Conservation (phyloP, 2,329 filamentous ascomycete genomes). For the Orbilia oligospora region DNA sequence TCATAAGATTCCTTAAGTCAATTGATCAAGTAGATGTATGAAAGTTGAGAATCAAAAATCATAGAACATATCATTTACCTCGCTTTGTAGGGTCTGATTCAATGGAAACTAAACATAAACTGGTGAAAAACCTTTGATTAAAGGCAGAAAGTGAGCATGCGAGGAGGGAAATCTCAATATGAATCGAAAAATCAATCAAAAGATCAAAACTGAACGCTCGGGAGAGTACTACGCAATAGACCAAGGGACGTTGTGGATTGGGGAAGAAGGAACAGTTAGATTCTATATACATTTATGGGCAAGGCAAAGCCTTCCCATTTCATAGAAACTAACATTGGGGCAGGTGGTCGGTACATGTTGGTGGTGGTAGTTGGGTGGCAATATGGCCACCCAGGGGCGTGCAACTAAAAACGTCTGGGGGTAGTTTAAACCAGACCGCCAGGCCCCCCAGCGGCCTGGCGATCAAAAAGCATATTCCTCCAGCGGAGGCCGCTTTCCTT, state of each 20-base stretch:
- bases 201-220: no score
- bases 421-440: neutral
- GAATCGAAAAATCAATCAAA: no score
- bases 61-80: no score
- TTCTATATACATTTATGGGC: neutral
- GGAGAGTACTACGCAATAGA: no score
- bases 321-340: neutral
- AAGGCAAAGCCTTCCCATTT: neutral
- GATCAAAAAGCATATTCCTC: slow-evolving; percentile 31
- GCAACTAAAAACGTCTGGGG: neutral
- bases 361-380: neutral
- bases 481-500: slow-evolving; percentile 32
- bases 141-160: no score
- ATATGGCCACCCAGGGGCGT: no score
- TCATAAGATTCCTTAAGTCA: neutral
- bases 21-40: neutral
- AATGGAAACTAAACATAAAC: no score
- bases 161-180: no score
- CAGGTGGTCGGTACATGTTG: neutral
- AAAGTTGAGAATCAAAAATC: neutral
- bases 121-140: no score
- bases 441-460: neutral
- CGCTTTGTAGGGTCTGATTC: no score
- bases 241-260: no score
- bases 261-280: neutral